Evolutionary conservation across 108 stramenopile genomes (phyloP).

Genomic region (Cyclotella sp.): DNA sequence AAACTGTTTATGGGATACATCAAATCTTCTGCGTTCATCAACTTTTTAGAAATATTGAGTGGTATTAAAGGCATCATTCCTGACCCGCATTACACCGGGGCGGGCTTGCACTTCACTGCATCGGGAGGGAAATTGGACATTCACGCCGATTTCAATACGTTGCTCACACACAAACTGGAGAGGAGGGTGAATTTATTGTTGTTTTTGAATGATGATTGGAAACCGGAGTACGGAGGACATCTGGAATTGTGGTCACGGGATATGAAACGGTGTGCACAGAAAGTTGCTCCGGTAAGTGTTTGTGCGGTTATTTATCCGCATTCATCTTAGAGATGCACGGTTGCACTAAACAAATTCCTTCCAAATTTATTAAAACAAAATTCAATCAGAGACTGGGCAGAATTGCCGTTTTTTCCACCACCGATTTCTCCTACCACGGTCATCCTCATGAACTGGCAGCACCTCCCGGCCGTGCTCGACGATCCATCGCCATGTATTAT

Average conservation of each 20-base stretch:
- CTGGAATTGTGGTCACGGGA: conserved; percentile 51
- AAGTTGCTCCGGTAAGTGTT: conserved; percentile 21
- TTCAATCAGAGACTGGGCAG: conserved; percentile 14
- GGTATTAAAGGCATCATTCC: conserved; percentile 39
- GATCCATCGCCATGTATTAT: conserved; percentile 51
- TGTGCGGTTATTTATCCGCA: too few species aligned
- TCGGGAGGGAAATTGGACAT: conserved; percentile 48
- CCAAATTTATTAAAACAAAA: too few species aligned
- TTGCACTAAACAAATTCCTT: too few species aligned
- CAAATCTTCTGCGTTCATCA: not conserved
- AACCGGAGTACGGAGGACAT: conserved; percentile 48
- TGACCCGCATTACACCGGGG: conserved; percentile 40
- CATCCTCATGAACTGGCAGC: conserved; percentile 44
- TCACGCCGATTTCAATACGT: conserved; percentile 51
- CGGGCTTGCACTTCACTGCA: conserved; percentile 45
- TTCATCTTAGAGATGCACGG: too few species aligned
- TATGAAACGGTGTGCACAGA: conserved; percentile 27
- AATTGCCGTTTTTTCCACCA: conserved; percentile 50
- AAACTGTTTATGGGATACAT: not conserved
- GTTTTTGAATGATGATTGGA: conserved; percentile 52
- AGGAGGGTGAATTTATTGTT: conserved; percentile 51
- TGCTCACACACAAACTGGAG: conserved; percentile 22
- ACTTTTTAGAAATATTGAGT: conserved; percentile 31
- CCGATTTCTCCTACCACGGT: conserved; percentile 58
- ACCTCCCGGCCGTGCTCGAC: conserved; percentile 27